phyloP scores from a whole-genome alignment of 805 yeast genomes.

The Candida silvicultrix region DNA sequence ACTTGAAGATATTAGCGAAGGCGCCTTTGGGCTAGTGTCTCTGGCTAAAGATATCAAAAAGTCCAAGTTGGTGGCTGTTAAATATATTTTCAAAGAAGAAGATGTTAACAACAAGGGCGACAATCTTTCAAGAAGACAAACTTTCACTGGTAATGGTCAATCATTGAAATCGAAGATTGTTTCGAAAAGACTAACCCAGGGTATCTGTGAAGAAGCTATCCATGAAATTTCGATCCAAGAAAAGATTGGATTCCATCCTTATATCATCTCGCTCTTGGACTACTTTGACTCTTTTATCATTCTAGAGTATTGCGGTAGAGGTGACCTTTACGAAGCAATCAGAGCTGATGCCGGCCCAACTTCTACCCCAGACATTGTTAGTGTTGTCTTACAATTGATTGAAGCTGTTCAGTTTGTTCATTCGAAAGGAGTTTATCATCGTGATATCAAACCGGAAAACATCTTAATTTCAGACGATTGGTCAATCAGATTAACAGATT shows the following conservation, averaged over 20 bases:
- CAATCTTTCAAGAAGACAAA: conserved; percentile 22
- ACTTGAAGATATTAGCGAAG: conserved; percentile 76
- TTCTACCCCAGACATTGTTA: conserved; percentile 37
- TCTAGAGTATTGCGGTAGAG: conserved; percentile 81
- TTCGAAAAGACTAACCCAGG: background rate
- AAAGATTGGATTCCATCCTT: conserved; percentile 50
- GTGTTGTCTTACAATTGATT: conserved; percentile 55
- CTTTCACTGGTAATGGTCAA: conserved; percentile 22
- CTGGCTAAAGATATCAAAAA: conserved; percentile 65
- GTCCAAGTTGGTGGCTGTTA: conserved; percentile 68
- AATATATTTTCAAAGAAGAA: conserved; percentile 65
- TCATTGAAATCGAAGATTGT: background rate
- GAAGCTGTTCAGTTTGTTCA: conserved; percentile 79
- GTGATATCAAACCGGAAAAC: conserved; percentile 80
- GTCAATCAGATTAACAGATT: conserved; percentile 60
- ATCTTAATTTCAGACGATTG: conserved; percentile 51
- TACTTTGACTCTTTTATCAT: conserved; percentile 63
- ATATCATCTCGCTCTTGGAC: conserved; percentile 56
- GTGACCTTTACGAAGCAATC: conserved; percentile 80
- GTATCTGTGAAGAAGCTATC: conserved; percentile 48
- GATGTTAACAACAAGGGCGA: conserved; percentile 23
- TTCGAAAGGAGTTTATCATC: conserved; percentile 61
- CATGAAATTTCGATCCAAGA: conserved; percentile 64
- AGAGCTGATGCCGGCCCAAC: conserved; percentile 53
- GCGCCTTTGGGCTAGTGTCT: conserved; percentile 89